Percentiles rank a stretch among this genome's conserved stretches.
Conservation (phyloP, 306 rosid species). For the Pachyrhizus erosus region DNA sequence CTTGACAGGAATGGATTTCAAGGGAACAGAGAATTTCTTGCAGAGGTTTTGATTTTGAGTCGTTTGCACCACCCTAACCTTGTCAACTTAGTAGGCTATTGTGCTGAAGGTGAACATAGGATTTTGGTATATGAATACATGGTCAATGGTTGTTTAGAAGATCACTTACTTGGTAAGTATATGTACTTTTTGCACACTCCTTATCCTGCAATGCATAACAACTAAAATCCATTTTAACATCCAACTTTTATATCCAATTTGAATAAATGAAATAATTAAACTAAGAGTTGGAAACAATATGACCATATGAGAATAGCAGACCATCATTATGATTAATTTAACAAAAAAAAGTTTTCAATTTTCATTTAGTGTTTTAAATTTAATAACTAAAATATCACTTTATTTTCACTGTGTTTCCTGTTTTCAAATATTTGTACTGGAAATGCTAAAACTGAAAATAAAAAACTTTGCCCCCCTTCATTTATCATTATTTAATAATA, state of each 20-base stretch:
- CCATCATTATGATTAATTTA: too few species aligned
- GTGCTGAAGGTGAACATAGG: slow-evolving; percentile 92
- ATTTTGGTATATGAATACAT: slow-evolving; percentile 86
- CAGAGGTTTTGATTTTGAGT: slow-evolving; percentile 90
- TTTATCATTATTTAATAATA: neutral
- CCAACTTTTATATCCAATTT: slow-evolving; percentile 2
- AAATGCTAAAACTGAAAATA: neutral
- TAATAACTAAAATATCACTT: too few species aligned
- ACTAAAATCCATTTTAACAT: neutral
- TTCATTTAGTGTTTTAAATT: too few species aligned
- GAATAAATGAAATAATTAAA: neutral
- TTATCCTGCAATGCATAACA: neutral
- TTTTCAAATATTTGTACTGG: neutral
- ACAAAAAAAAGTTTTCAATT: too few species aligned
- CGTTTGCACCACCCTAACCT: slow-evolving; percentile 87
- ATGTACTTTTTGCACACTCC: neutral
- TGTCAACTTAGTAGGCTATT: slow-evolving; percentile 88
- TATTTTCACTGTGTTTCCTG: neutral
- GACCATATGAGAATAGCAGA: neutral
- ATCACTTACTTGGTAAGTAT: slow-evolving; percentile 80
- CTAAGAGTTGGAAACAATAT: neutral
- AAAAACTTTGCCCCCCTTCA: neutral
- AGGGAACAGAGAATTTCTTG: slow-evolving; percentile 93
- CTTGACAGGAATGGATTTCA: slow-evolving; percentile 97
- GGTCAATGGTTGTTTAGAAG: slow-evolving; percentile 83